Base-by-base conservation (phyloP, 108 stramenopile species). In the Fragilariopsis cylindrus region DNA sequence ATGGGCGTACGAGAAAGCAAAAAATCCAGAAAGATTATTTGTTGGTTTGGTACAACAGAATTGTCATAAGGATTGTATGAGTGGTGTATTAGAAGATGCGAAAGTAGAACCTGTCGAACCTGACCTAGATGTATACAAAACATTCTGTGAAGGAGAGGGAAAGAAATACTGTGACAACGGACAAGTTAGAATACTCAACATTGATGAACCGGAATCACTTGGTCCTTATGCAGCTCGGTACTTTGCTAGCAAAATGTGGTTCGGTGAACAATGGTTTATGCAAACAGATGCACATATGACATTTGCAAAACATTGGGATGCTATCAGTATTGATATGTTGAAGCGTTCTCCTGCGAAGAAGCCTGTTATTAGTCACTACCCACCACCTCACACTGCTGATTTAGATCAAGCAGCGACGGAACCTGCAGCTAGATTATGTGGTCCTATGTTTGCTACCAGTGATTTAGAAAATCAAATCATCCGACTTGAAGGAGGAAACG, bases 31-130 rank as follows among this genome's bases (percentile, higher is more conserved):
- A 54, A 79, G 85, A 48, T 76, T 98, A 18, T 96, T 91, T 73
- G 84, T 99, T 45, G 97, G 96, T 30, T 60, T 99, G 57, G 94
- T 97, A 7, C 96, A 97, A 77, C 97, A 98, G 75, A 99, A 99
- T 71, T 99, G 98, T 83, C 76, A 94, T 60, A 76, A 84, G 43
- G 74, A 97, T 73, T 89, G 96, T 70, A 83, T 70, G 69, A 81
- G 83, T 48, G 92, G 90, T 18, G 77, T 88, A 18, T 69, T 89
- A 71, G 86, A 84, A 42, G 85, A 84, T 39, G 85, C 80, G 4
- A 82, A 81, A 21, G 80, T 83, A 16, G 82, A 85, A 58, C 77
- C 82, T 30, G 90, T 90, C 8, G 86, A 82, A 55, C 83, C 87
- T 16, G 93, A 96, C 70, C 80, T 85, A 3, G 93, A 95, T 60